A percentile compares a stretch with the other conserved stretches of the same genome.
phyloP scores from a whole-genome alignment of 345 rosid species.

The Populus deltoides region DNA sequence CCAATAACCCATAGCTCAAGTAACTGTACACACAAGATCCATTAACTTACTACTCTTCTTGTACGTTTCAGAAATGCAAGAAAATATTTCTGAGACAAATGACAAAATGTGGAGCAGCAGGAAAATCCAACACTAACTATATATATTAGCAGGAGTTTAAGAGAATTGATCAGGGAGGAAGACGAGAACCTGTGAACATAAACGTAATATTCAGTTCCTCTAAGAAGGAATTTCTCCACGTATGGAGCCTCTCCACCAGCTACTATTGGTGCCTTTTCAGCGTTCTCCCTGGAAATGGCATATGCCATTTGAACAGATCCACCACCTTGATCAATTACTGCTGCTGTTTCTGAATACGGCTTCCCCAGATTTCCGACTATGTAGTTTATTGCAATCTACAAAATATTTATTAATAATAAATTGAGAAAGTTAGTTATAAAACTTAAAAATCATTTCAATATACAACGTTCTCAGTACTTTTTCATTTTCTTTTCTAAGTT shows the following conservation, averaged over 20 bases:
- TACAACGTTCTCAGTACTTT: too few species aligned
- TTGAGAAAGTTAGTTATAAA: too few species aligned
- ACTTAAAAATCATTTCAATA: too few species aligned
- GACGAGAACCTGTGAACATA: slow-evolving; percentile 76
- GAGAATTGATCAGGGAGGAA: not conserved
- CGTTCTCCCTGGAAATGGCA: slow-evolving; percentile 71
- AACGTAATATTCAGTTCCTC: slow-evolving; percentile 65
- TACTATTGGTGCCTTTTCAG: slow-evolving; percentile 57
- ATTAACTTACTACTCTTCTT: too few species aligned
- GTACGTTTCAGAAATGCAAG: too few species aligned
- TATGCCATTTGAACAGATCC: slow-evolving; percentile 36
- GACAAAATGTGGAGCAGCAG: too few species aligned
- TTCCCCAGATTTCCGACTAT: slow-evolving; percentile 68
- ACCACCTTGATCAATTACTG: slow-evolving; percentile 92
- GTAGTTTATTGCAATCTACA: slow-evolving; percentile 83
- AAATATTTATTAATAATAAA: not conserved
- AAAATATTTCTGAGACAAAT: too few species aligned
- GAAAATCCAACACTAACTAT: not conserved
- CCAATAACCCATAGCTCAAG: slow-evolving; percentile 79
- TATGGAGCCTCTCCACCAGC: slow-evolving; percentile 60
- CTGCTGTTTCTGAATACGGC: slow-evolving; percentile 62
- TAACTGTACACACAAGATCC: slow-evolving; percentile 39
- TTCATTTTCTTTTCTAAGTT: too few species aligned
- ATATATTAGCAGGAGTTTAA: slow-evolving; percentile 12
- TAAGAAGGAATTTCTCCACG: slow-evolving; percentile 66